These are phyloP conservation scores for Hippophae gyantsensis DNA, from an alignment of 306 rosid species.

Conservation along the genomic window DNA sequence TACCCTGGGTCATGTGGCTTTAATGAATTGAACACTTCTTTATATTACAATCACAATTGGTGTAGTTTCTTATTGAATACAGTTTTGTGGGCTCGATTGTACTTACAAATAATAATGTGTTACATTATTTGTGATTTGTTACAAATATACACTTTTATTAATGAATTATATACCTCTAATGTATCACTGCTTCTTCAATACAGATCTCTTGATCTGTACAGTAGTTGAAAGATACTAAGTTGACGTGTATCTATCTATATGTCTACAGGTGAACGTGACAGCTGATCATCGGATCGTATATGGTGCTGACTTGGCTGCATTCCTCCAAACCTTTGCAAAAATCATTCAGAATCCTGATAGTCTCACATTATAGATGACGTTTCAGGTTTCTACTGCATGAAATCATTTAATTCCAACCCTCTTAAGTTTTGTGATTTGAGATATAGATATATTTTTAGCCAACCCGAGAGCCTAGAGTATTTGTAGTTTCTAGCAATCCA, in stretches of 20 bases:
- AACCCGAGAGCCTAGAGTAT: conserved; percentile 17
- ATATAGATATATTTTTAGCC: conserved; percentile 5
- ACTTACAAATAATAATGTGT: no score
- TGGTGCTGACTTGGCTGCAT: conserved; percentile 89
- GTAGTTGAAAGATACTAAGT: background rate
- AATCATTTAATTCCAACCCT: conserved; percentile 5
- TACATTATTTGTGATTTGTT: no score
- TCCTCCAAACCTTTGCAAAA: conserved; percentile 74
- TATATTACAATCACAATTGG: no score
- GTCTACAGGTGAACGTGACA: conserved; percentile 82
- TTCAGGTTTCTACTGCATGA: conserved; percentile 17
- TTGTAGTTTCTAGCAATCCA: conserved; percentile 18
- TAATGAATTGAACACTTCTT: no score
- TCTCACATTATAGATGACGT: conserved; percentile 57
- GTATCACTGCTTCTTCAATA: no score
- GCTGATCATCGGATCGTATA: conserved; percentile 85
- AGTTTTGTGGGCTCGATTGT: no score
- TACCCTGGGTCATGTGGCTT: no score
- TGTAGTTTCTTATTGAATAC: no score
- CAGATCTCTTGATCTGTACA: background rate
- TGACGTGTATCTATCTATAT: conserved; percentile 8
- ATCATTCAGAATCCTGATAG: conserved; percentile 72
- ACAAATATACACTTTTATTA: no score
- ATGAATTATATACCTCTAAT: no score
- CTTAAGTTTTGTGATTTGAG: conserved; percentile 13